A percentile compares a stretch with the other conserved stretches of the same genome.
phyloP scores from a whole-genome alignment of 1,284 basidiomycete species.

The Pyrrhoderma noxium region DNA sequence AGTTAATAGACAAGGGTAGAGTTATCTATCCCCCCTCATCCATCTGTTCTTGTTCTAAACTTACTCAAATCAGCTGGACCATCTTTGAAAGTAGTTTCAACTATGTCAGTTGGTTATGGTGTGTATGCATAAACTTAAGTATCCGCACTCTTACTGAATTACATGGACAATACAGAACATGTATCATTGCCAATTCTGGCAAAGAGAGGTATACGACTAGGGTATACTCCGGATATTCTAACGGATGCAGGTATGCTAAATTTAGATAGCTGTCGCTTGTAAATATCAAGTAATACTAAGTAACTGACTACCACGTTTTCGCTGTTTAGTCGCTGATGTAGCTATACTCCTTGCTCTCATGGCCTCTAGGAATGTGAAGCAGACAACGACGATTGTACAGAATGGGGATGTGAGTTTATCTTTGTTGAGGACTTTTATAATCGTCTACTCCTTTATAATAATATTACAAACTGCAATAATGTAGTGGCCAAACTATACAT shows the following conservation, averaged over 20 bases:
- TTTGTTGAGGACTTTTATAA: neutral
- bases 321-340: slow-evolving; percentile 89
- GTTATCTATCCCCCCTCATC: slow-evolving; percentile 12
- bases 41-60: neutral
- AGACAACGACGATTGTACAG: slow-evolving; percentile 59
- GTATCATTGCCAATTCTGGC: slow-evolving; percentile 61
- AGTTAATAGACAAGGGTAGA: slow-evolving; percentile 62
- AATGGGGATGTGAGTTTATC: slow-evolving; percentile 49
- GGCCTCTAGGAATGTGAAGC: slow-evolving; percentile 74
- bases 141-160: neutral
- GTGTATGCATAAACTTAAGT: slow-evolving; percentile 23
- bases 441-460: neutral
- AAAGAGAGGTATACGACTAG: slow-evolving; percentile 65
- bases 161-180: slow-evolving; percentile 61
- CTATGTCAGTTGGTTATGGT: slow-evolving; percentile 89
- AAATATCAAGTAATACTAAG: neutral
- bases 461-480: neutral
- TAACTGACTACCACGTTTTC: slow-evolving; percentile 4
- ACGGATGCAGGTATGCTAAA: slow-evolving; percentile 79
- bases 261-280: neutral
- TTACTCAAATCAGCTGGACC: slow-evolving; percentile 48
- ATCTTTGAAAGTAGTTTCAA: slow-evolving; percentile 73
- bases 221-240: slow-evolving; percentile 88
- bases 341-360: slow-evolving; percentile 86
- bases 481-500: slow-evolving; percentile 56